Conservation (phyloP, 1,284 basidiomycete genomes). For the Sphagnurus paluster region DNA sequence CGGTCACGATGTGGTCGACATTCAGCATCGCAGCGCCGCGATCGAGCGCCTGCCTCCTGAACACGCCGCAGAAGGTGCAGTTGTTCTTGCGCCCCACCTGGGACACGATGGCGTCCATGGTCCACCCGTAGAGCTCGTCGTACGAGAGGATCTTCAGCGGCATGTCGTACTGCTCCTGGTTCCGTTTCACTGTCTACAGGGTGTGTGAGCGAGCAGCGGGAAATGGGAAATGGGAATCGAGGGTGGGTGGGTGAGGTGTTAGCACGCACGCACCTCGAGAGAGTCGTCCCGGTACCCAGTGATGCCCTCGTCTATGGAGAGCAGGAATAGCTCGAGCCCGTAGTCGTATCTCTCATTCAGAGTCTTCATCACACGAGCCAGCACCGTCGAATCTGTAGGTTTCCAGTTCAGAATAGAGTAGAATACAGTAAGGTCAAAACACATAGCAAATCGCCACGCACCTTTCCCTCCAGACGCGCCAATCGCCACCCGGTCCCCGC, state of each 20-base stretch:
- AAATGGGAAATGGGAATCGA: too few relatives aligned
- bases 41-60: constrained; percentile 94
- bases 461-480: constrained; percentile 99
- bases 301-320: constrained; percentile 99
- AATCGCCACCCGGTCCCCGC: constrained; percentile 95
- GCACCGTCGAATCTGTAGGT: constrained; percentile 88
- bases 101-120: constrained; percentile 96
- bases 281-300: constrained; percentile 98
- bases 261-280: constrained; percentile 83
- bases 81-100: constrained; percentile 98
- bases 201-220: constrained; percentile 8
- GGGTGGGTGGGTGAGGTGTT: too few relatives aligned
- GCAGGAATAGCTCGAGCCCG: constrained; percentile 86
- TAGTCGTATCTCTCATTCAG: constrained; percentile 95
- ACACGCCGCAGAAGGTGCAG: constrained; percentile 99
- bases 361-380: constrained; percentile 96
- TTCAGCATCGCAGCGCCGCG: constrained; percentile 86
- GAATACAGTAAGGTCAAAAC: neutral
- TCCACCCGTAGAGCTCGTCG: constrained; percentile 98
- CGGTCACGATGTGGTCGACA: constrained; percentile 98
- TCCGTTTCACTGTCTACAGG: constrained; percentile 91
- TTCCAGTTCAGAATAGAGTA: constrained; percentile 10
- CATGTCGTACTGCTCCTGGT: constrained; percentile 93
- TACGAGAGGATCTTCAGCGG: constrained; percentile 97
- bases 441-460: constrained; percentile 27